Percentiles rank a stretch among this genome's conserved stretches.
These are phyloP conservation scores for Fraxinus cuspidata DNA, from an alignment of 257 asterid species.

Conservation along the genomic window DNA sequence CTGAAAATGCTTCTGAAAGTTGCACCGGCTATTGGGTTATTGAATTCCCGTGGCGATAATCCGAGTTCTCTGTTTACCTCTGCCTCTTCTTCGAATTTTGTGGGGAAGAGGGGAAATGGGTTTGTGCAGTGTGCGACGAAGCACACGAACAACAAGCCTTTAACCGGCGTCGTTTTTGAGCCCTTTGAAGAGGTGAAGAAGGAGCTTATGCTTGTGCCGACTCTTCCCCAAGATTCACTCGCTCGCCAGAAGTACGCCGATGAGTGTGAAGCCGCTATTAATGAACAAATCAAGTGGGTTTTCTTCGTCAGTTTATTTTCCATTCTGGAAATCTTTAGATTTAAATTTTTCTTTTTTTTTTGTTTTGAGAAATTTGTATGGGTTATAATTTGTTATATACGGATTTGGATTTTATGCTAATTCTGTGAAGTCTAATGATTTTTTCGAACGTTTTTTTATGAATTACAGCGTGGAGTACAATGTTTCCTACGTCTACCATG, in stretches of 20 bases:
- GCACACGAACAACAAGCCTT: constrained; percentile 54
- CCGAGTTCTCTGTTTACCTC: constrained; percentile 35
- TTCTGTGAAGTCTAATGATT: neutral
- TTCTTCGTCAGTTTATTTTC: neutral
- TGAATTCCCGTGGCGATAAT: constrained; percentile 41
- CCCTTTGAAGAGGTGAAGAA: constrained; percentile 95
- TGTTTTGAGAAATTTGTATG: neutral
- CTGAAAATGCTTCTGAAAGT: constrained; percentile 60
- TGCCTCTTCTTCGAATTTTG: constrained; percentile 26
- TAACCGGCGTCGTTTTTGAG: constrained; percentile 80
- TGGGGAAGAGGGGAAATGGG: constrained; percentile 41
- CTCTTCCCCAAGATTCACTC: constrained; percentile 65
- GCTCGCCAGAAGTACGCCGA: constrained; percentile 70
- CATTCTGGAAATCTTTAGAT: neutral
- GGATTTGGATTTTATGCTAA: neutral
- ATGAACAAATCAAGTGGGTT: constrained; percentile 85
- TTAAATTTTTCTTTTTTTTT: too few species aligned
- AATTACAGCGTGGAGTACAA: constrained; percentile 80
- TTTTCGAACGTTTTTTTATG: neutral
- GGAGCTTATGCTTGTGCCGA: constrained; percentile 71
- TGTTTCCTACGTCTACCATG: constrained; percentile 81
- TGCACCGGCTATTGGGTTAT: constrained; percentile 53
- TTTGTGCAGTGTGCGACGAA: constrained; percentile 53
- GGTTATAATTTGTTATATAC: neutral
- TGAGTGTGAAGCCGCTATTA: constrained; percentile 69